Conservation (phyloP, 208 protist genomes). For the Leishmania braziliensis region DNA sequence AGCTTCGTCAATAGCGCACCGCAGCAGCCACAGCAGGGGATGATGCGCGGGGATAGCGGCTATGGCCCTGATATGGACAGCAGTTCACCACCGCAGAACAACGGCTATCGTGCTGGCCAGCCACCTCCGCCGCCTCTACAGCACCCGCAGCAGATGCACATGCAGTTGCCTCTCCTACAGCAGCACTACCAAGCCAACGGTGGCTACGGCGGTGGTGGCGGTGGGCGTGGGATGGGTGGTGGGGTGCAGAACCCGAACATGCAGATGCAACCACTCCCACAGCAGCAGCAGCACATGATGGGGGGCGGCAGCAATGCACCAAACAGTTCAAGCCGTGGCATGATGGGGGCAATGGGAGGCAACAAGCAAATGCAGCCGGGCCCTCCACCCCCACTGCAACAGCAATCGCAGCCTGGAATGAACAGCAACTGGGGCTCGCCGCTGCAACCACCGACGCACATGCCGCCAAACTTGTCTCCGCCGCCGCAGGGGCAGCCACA, state of each 20-base stretch:
- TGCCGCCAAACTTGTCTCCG: conserved; percentile 24
- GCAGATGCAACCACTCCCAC: conserved; percentile 7
- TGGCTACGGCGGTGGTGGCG: conserved; percentile 20
- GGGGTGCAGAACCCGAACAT: conserved; percentile 32
- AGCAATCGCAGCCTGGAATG: conserved; percentile 13
- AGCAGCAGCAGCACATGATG: conserved; percentile 29
- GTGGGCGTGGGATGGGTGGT: conserved; percentile 20
- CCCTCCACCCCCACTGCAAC: conserved; percentile 2
- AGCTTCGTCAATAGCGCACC: conserved; percentile 25
- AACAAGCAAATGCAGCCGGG: conserved; percentile 27
- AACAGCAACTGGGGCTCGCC: conserved; percentile 32
- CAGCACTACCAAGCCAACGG: conserved; percentile 38
- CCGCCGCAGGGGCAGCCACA: conserved; percentile 29
- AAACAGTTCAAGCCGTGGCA: conserved; percentile 26
- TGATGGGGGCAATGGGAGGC: conserved; percentile 31
- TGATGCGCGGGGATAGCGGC: conserved; percentile 38
- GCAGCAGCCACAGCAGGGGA: conserved; percentile 21
- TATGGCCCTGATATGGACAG: conserved; percentile 29
- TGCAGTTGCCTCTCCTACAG: conserved; percentile 38
- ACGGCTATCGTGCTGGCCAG: conserved; percentile 23
- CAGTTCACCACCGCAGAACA: conserved; percentile 38
- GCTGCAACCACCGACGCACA: conserved; percentile 28
- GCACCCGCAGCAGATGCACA: conserved; percentile 41
- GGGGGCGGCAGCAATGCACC: conserved; percentile 12
- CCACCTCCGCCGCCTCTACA: conserved; percentile 12